A percentile compares a stretch with the other conserved stretches of the same genome.
These are phyloP conservation scores for Micractinium sp. DNA, from an alignment of 139 green algal genomes.

Conservation along the genomic window DNA sequence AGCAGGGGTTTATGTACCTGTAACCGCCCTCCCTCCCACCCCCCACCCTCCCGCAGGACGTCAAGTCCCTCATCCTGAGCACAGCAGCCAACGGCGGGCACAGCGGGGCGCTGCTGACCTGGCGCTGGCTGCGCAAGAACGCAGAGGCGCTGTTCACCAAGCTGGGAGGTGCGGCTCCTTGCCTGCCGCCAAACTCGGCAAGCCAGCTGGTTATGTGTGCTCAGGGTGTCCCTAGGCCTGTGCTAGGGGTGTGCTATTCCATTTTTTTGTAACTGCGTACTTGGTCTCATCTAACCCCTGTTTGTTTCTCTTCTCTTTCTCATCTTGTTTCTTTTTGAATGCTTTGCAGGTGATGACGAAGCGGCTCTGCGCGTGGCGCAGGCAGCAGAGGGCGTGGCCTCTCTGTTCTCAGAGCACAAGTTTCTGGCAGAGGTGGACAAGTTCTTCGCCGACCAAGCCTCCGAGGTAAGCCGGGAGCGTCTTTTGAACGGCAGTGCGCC, in stretches of 20 bases:
- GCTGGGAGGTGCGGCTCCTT: constrained; percentile 18
- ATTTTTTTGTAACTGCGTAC: too few relatives aligned
- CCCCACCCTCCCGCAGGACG: neutral
- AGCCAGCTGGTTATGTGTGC: too few relatives aligned
- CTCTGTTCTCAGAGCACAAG: constrained; percentile 27
- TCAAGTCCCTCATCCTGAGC: constrained; percentile 18
- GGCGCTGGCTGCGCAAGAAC: constrained; percentile 14
- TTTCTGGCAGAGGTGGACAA: constrained; percentile 41
- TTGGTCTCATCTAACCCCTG: too few relatives aligned
- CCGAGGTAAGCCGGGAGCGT: neutral
- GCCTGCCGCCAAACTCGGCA: too few relatives aligned
- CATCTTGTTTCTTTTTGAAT: neutral
- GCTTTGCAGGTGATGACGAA: constrained; percentile 29
- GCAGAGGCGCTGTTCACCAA: neutral
- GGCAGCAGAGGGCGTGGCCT: constrained; percentile 41
- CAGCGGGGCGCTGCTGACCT: neutral
- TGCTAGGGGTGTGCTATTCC: too few relatives aligned
- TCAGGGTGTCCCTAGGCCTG: too few relatives aligned
- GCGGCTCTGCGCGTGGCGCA: constrained; percentile 36
- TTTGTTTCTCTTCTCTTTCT: too few relatives aligned
- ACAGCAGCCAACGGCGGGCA: constrained; percentile 7
- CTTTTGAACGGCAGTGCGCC: neutral
- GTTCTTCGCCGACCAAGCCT: constrained; percentile 13
- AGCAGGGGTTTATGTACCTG: too few relatives aligned
- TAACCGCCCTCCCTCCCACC: neutral